Percentiles rank a stretch among this genome's conserved stretches.
phyloP scores from a whole-genome alignment of 345 rosid species.

The Brassica rapa region DNA sequence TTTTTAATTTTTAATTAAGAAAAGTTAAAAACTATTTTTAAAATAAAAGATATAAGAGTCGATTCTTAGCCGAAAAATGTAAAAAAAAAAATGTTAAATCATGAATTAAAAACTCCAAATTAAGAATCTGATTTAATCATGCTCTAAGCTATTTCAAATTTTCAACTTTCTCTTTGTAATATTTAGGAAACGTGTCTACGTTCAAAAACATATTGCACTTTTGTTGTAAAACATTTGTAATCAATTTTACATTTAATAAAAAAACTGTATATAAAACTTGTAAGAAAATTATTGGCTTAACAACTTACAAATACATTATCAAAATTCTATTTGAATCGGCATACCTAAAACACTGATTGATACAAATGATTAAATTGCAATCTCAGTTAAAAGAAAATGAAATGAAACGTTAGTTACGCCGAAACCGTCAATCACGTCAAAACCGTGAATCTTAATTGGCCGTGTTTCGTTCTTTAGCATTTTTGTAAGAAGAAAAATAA shows the following conservation, averaged over 20 bases:
- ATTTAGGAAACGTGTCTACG: background rate
- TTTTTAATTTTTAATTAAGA: too few species aligned
- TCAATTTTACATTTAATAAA: too few species aligned
- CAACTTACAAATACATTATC: background rate
- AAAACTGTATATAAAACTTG: background rate
- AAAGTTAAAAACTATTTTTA: too few species aligned
- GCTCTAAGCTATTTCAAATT: too few species aligned
- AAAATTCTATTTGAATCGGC: background rate
- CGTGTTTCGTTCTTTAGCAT: constrained; percentile 18
- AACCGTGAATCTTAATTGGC: constrained; percentile 20
- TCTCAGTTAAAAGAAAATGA: background rate
- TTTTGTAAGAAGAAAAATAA: background rate
- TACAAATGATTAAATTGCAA: background rate
- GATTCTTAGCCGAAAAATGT: too few species aligned
- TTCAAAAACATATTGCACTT: background rate
- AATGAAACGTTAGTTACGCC: constrained; percentile 16
- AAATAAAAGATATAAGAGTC: too few species aligned
- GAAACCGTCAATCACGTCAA: constrained; percentile 37
- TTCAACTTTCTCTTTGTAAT: too few species aligned
- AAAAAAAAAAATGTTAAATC: too few species aligned
- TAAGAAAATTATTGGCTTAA: background rate
- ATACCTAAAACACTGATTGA: background rate
- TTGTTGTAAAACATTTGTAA: background rate
- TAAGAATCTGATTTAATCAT: too few species aligned
- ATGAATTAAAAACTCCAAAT: too few species aligned